Base-by-base conservation (phyloP, 768 basidiomycete species). In the Tricholoma bakamatsutake region DNA sequence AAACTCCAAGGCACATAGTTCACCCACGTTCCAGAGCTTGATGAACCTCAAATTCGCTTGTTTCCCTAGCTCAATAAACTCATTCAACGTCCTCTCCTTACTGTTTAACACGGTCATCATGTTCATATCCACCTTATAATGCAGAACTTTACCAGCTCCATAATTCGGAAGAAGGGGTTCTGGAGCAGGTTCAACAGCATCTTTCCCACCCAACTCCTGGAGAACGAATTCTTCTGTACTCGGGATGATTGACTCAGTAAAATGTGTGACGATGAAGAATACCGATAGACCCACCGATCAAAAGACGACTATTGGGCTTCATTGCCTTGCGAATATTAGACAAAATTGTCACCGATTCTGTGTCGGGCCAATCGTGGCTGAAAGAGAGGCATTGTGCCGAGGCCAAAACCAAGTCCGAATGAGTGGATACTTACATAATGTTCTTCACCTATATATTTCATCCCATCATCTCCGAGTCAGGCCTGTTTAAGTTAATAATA, bases 151-250 rank as follows among this genome's bases (percentile, higher is more conserved):
- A 1, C 75, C 79, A 6, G 71, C 67, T 15, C 77, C 78, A 51
- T 73, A 80, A 61, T 80, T 80, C 5, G 79, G 71, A 2, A 80
- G 67, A 49, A 82, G 64, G 0, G 77, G 80, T 52, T 73, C 71
- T 0, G 78, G 79, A 0, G 76, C 78, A 57, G 66, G 59, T 43
- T 35, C 50, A 37, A 58, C n/a, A n/a, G n/a, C n/a, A n/a, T n/a
- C n/a, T n/a, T n/a, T n/a, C n/a, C n/a, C n/a, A n/a, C n/a, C n/a
- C n/a, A n/a, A n/a, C n/a, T n/a, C n/a, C 13, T 70, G 72, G 6
- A 76, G 60, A 30, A 75, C 65, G 57, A 67, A 70, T 54, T 76
- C 74, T 54, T 75, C 74, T 76, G 53, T n/a, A n/a, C n/a, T n/a
- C n/a, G n/a, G n/a, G n/a, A n/a, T n/a, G n/a, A n/a, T n/a, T n/a